Conservation (phyloP, 2,329 filamentous ascomycete genomes). For the Neurospora crassa region DNA sequence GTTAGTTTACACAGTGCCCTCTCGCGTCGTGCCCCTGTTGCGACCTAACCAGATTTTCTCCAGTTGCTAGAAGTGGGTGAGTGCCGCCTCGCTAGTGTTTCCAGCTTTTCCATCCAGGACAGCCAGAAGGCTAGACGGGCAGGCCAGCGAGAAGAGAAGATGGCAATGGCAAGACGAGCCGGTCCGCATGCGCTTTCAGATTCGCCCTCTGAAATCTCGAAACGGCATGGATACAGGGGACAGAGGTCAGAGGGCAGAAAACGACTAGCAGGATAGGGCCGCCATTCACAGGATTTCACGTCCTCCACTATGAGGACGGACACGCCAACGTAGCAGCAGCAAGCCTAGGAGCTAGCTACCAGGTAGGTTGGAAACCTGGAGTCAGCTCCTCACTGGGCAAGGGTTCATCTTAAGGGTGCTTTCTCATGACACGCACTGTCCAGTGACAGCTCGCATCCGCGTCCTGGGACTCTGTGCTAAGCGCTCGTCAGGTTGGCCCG, state of each 20-base stretch:
- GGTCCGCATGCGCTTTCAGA: constrained; percentile 13
- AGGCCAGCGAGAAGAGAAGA: not conserved
- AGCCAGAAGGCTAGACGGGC: constrained; percentile 4
- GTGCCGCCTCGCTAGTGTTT: constrained; percentile 14
- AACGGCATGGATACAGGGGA: not conserved
- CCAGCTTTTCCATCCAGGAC: constrained; percentile 17
- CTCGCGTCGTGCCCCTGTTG: constrained; percentile 9
- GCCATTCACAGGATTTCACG: not conserved
- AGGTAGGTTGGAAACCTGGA: not conserved
- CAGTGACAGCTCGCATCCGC: constrained; percentile 32
- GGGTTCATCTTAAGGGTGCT: constrained; percentile 36
- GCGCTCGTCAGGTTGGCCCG: constrained; percentile 34
- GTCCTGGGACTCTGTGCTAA: constrained; percentile 22
- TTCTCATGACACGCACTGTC: constrained; percentile 21
- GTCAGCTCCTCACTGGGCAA: constrained; percentile 9
- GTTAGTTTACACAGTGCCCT: not conserved
- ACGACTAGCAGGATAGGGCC: not conserved
- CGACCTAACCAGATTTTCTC: not conserved
- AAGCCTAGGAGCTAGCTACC: not conserved
- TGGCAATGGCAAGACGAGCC: constrained; percentile 2
- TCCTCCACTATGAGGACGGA: not conserved
- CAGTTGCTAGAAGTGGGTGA: not conserved
- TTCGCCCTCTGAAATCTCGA: constrained; percentile 5
- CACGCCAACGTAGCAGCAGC: not conserved
- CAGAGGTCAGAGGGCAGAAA: not conserved